Evolutionary conservation across 257 asterid species (phyloP).

Genomic region (Osmanthus fragrans): DNA sequence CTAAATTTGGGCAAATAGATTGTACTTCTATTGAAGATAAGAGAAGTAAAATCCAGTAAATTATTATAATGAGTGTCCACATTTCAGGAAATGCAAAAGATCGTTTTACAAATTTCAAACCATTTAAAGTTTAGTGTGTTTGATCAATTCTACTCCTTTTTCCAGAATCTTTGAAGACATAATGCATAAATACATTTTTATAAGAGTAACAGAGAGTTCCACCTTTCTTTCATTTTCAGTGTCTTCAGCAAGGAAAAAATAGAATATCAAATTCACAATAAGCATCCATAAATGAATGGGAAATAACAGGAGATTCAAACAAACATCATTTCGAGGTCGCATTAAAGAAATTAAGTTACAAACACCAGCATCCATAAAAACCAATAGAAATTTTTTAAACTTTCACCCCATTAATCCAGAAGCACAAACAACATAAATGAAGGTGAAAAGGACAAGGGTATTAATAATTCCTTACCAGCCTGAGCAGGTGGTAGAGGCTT

Average conservation of each 20-base stretch:
- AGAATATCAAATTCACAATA: neutral
- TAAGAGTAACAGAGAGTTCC: neutral
- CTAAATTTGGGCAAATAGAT: neutral
- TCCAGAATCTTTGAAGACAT: neutral
- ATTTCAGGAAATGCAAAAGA: too few species aligned
- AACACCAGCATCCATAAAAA: neutral
- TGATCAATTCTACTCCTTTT: neutral
- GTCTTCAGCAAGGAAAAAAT: neutral
- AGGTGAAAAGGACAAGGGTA: neutral
- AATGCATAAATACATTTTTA: neutral
- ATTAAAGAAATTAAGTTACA: neutral
- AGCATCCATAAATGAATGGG: neutral
- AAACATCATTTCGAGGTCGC: neutral
- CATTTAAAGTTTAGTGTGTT: too few species aligned
- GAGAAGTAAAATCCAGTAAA: neutral
- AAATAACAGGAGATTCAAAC: neutral
- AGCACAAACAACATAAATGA: neutral
- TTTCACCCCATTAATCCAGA: neutral
- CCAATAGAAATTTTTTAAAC: neutral
- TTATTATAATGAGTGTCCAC: too few species aligned
- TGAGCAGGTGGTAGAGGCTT: slow-evolving; percentile 66
- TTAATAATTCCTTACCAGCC: slow-evolving; percentile 48
- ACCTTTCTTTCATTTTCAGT: neutral
- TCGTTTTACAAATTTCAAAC: too few species aligned
- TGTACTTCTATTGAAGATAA: too few species aligned